Base-by-base conservation (phyloP, 495 filamentous ascomycete genomes). In the Neurospora africana region DNA sequence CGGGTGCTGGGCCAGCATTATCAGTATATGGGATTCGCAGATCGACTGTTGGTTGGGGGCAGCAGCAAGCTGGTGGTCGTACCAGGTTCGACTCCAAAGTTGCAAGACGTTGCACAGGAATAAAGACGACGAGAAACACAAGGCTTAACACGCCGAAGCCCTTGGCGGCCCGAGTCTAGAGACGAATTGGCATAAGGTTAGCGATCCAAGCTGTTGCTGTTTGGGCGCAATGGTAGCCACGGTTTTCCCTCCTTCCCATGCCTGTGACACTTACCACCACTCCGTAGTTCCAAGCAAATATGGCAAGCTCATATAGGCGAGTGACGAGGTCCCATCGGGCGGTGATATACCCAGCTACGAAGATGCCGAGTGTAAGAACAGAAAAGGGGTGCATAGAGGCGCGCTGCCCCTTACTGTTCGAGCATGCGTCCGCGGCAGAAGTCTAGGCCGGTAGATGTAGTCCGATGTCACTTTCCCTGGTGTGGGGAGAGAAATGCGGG, bases 261-360 rank as follows among this genome's bases (percentile, higher is more conserved):
- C 15, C 19, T 33, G 27, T 33, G 53, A 21, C 71, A 84, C 93
- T 82, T 84, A 97, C 95, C 78, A 99, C 92, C 78, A 99, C 95
- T 79, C 94, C 94, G 92, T 97, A 93, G 81, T 97, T 92, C 94
- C 93, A 97, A 75, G 96, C 95, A 81, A 98, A 99, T 70, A 95
- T 92, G 70, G 93, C 92, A 76, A 99, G 87, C 82, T 98, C 94
- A 90, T 97, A 95, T 71, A 97, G 87, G 75, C 93, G 91, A 71
- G 93, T 97, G 75, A 98, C 94, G 70, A 99, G 89, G 82, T 98
- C 94, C 93, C 94, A 98, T 85, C 96, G 91, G 77, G 95, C 95
- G 82, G 96, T 98, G 80, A 93, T 98, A 86, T 99, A 99, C 82
- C 95, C 95, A 83, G 95, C 95, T 86, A 98, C 90, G 84, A 99